Percentiles rank a stretch among this genome's conserved stretches.
Evolutionary conservation across 441 rosid genomes (phyloP).

Genomic region (Erodium trifolium): DNA sequence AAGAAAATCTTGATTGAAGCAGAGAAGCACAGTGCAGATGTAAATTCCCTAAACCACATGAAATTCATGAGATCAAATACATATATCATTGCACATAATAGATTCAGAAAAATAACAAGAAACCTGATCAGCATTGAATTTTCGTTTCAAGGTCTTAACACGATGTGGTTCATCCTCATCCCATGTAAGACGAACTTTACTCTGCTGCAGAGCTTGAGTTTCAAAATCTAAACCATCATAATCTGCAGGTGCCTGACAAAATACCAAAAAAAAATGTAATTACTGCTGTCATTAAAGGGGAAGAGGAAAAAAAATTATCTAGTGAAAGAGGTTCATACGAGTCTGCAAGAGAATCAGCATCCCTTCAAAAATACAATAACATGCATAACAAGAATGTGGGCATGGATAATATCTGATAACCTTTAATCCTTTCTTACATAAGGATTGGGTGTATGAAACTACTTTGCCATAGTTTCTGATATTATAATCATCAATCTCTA

Average conservation of each 20-base stretch:
- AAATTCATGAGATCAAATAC: neutral
- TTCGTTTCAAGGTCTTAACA: conserved; percentile 61
- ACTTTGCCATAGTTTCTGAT: neutral
- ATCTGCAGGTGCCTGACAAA: conserved; percentile 51
- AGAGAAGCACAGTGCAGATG: neutral
- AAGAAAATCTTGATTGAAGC: neutral
- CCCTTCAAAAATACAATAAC: conserved; percentile 2
- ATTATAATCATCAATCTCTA: neutral
- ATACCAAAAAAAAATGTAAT: conserved; percentile 7
- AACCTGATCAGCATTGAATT: conserved; percentile 75
- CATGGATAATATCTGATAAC: neutral
- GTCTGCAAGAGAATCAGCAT: neutral
- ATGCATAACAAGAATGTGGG: neutral
- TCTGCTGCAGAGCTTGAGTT: conserved; percentile 73
- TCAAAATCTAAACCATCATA: conserved; percentile 72
- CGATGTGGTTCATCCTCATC: conserved; percentile 96
- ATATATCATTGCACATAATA: neutral
- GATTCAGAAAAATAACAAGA: conserved; percentile 8
- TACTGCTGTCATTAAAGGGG: conserved; percentile 4
- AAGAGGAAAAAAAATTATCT: neutral
- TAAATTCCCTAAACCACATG: neutral
- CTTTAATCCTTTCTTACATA: neutral
- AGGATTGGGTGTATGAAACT: neutral
- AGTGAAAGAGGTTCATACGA: neutral
- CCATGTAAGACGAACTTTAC: conserved; percentile 69